A percentile compares a stretch with the other conserved stretches of the same genome.
These are phyloP conservation scores for Penicillium coprophilum DNA, from an alignment of 495 filamentous ascomycete genomes.

Conservation along the genomic window DNA sequence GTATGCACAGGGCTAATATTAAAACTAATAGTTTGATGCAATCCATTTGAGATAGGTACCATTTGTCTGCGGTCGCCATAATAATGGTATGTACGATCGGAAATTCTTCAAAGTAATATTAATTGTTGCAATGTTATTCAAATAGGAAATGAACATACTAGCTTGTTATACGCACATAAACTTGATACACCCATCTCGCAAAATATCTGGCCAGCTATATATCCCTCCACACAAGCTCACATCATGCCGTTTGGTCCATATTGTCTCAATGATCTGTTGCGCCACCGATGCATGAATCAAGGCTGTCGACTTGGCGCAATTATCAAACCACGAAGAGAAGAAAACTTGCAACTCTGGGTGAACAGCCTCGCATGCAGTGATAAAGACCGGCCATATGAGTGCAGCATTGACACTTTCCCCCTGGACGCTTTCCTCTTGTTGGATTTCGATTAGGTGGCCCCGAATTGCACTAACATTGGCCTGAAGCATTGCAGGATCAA, in stretches of 20 bases:
- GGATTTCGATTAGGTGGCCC: constrained; percentile 3
- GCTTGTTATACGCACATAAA: constrained; percentile 19
- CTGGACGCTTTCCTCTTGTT: constrained; percentile 7
- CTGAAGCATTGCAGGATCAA: constrained; percentile 22
- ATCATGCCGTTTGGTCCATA: constrained; percentile 18
- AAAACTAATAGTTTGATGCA: too few species aligned
- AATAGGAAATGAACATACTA: too few species aligned
- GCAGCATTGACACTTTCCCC: constrained; percentile 14
- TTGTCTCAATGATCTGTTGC: constrained; percentile 17
- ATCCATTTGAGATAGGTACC: too few species aligned
- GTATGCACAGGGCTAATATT: too few species aligned
- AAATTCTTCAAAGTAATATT: too few species aligned
- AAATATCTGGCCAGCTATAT: constrained; percentile 21
- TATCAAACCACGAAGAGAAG: constrained; percentile 24
- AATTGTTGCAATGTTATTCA: too few species aligned
- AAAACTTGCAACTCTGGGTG: constrained; percentile 11
- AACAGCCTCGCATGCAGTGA: constrained; percentile 25
- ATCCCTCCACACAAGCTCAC: constrained; percentile 1
- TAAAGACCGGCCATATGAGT: constrained; percentile 27
- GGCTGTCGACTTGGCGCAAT: constrained; percentile 14
- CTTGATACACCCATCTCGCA: constrained; percentile 18
- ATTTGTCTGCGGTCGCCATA: too few species aligned
- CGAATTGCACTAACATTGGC: constrained; percentile 16
- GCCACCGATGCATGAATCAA: constrained; percentile 16
- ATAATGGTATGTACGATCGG: too few species aligned